Base-by-base conservation (phyloP, 129 eudicot genomes). In the Tagetes erecta region DNA sequence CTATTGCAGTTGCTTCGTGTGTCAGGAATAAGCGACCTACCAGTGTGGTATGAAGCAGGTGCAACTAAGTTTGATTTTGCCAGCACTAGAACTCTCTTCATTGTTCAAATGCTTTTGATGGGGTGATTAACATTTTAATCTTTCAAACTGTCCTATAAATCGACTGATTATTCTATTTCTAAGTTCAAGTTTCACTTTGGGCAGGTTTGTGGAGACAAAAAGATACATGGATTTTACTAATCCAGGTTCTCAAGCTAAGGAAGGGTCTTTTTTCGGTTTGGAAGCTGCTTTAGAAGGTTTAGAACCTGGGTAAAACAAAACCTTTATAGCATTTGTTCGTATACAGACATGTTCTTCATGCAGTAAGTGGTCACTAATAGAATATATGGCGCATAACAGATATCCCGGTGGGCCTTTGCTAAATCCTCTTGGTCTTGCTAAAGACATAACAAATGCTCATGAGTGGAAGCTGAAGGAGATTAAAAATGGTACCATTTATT, bases 21-120 rank as follows among this genome's bases (percentile, higher is more conserved):
- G 70, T 86, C 96, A n/a, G 96, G 97, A 70, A 65, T 86, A 74
- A 88, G 91, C 39, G 70, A 90, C 66, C 76, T 94, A 82, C 97
- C 97, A 3, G 90, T 88, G 31, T 94, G 97, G 99, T 94, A 91
- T 67, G 99, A 94, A 86, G 97, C 97, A 34, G 98, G 97, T 44
- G 96, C 98, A 72, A 86, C 92, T 38, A 93, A 90, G 82, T 93
- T 87, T 30, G 72, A 52, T 58, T 94, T 91, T 79, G 97, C 99
- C 62, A 94, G 88, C 79, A 94, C 99, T 20, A 91, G 66, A 79
- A 91, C 97, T 74, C 84, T 94, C 59, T 68, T 94, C 75, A 83
- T 94, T 8, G 37, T 94, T 72, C 96, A 94, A 77, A 82, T 88
- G 39, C 80, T 94, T 68, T 87, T 94, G 64, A 90, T 94, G 99